Evolutionary conservation across 2,329 filamentous ascomycete species (phyloP), one percentile per base, ranked within the genome.

Genomic region (Thermothelomyces thermophilus): DNA sequence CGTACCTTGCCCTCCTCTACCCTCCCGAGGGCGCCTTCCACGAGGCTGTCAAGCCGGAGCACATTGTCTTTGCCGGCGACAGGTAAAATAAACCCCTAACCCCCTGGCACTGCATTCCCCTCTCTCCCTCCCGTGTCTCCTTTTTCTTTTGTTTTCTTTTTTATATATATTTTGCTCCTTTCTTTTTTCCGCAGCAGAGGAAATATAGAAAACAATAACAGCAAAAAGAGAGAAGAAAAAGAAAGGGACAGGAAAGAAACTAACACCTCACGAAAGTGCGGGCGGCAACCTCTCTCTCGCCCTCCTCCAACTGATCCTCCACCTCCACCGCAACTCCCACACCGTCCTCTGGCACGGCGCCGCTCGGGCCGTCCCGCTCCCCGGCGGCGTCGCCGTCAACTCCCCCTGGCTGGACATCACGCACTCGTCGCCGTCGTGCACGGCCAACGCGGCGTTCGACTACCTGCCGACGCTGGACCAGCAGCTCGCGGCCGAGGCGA

Each of bases 331-430:
- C 46, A 20, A 20, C 20, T 0, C 20, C 36, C 66, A 70, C 55
- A 60, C 65, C 53, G 53, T 89, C 22, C 54, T 61, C 3, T 90
- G 84, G 76, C 74, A 86, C 59, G 83, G 82, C 35, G 62, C 71
- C 45, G 62, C 70, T 4, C 75, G 83, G 20, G 63, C 72, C 1
- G 66, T 89, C 0, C 84, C 83, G 0, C 67, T 90, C 0, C 86
- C 87, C 0, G 85, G 79, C 0, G 86, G 80, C 35, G 66, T 81
- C 0, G 75, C 82, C 3, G 67, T 78, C 33, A 77, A 76, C 56
- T 84, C 80, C 1, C 83, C 85, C 2, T 91, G 86, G 86, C 63
- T 83, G 6, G 87, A 93, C 64, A 68, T 90, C 14, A 79, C 80
- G 3, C 77, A 83, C 58, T 80, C 76, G 44, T 77, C 74, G 55